Base-by-base conservation (phyloP, 2,329 filamentous ascomycete genomes). In the Alternaria gaisen region DNA sequence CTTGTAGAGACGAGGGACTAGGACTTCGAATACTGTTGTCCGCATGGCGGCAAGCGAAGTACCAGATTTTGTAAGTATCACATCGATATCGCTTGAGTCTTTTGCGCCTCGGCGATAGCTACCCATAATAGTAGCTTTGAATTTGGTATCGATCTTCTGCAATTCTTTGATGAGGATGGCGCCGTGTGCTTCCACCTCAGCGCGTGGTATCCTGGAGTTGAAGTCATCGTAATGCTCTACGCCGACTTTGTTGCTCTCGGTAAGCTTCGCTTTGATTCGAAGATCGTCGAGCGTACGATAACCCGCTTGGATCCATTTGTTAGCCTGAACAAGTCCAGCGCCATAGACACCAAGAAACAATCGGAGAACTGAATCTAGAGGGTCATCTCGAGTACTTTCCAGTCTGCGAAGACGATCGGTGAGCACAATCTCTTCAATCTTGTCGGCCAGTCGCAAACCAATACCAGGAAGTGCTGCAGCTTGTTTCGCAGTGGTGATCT, bases 381-480 rank as follows among this genome's bases (percentile, higher is more conserved):
- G 87, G 47, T 96, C 90, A 3, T 83, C 79, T 56, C 86, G 85
- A 0, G 91, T 87, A 68, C 89, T 87, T 34, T 97, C 90, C 0
- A 97, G 84, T 38, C 90, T 86, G 42, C 86, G 86, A 1, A 97
- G 85, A 26, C 84, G 83, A 70, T 92, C 86, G 0, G 92, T 97
- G 40, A 84, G 83, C 2, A 88, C 91, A 43, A 97, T 97, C 74
- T 97, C 94, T 70, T 95, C 92, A 64, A 98, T 95, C 77, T 97
- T 97, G 26, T 86, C 83, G 0, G 93, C 93, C 1, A 97, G 81
- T 1, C 91, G 86, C 11, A 83, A 71, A 8, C 94, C 94, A 36
- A 97, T 88, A 59, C 84, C 86, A 1, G 88, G 87, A 1, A 97
- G 83, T 2, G 80, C 77, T 11, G 85, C 80, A 0, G 94, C 94